phyloP scores from a whole-genome alignment of 805 yeast species.

The Diddensiella santjacobensis region DNA sequence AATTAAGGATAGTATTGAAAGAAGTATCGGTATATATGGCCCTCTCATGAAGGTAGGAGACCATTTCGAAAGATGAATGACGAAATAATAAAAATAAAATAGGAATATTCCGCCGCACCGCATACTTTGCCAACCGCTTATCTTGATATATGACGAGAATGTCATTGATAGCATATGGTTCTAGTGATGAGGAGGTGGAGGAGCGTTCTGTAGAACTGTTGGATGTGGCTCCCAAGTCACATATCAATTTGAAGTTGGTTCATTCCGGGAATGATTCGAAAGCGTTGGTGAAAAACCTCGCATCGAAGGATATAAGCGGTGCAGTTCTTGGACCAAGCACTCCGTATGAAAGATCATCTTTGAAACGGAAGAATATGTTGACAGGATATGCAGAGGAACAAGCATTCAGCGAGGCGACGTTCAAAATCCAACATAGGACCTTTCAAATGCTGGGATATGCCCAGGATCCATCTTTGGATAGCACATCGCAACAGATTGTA shows the following conservation, averaged over 20 bases:
- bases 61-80: too few relatives aligned
- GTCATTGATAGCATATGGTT: slow-evolving; percentile 7
- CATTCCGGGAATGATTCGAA: not conserved
- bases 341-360: slow-evolving; percentile 15
- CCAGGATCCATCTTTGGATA: slow-evolving; percentile 25
- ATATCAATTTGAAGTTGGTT: not conserved
- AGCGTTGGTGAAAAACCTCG: not conserved
- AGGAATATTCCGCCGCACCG: too few relatives aligned
- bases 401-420: slow-evolving; percentile 40
- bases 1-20: too few relatives aligned
- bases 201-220: not conserved
- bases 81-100: too few relatives aligned
- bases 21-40: too few relatives aligned
- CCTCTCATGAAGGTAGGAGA: too few relatives aligned
- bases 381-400: slow-evolving; percentile 35
- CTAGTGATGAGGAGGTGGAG: slow-evolving; percentile 5
- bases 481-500: slow-evolving; percentile 4
- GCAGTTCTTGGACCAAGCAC: slow-evolving; percentile 14
- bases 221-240: not conserved
- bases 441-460: slow-evolving; percentile 36
- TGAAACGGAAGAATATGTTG: slow-evolving; percentile 29
- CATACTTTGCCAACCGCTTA: not conserved
- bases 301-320: not conserved
- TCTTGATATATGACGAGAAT: not conserved
- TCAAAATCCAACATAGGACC: slow-evolving; percentile 40